Evolutionary conservation across 257 asterid genomes (phyloP).

Genomic region (Thymus quinquecostatus): DNA sequence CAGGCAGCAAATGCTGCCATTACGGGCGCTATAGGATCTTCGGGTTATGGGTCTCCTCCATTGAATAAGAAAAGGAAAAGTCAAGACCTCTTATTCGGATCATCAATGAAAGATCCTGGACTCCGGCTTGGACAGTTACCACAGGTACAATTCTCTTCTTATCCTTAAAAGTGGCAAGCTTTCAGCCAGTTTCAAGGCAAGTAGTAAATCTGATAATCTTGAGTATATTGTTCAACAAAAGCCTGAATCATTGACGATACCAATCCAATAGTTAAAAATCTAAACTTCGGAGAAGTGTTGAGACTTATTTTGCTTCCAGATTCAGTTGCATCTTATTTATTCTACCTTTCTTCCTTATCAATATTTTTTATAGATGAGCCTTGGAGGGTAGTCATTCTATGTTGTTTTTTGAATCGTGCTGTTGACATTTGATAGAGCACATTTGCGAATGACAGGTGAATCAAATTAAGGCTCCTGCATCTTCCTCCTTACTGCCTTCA

Average conservation of each 20-base stretch:
- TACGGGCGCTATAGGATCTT: constrained; percentile 87
- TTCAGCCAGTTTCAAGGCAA: constrained; percentile 21
- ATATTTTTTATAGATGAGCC: background rate
- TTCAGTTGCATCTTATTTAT: constrained; percentile 14
- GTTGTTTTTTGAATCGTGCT: constrained; percentile 23
- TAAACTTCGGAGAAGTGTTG: background rate
- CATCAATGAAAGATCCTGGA: constrained; percentile 51
- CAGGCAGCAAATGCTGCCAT: constrained; percentile 98
- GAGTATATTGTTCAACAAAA: background rate
- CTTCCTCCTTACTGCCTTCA: constrained; percentile 59
- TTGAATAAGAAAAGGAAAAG: constrained; percentile 74
- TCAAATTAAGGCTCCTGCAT: constrained; percentile 56
- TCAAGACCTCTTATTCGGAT: constrained; percentile 66
- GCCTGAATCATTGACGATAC: background rate
- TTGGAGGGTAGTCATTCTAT: background rate
- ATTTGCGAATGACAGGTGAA: constrained; percentile 53
- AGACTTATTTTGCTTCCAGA: constrained; percentile 15
- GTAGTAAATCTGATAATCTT: constrained; percentile 24
- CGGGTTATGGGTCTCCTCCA: constrained; percentile 89
- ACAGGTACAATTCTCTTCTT: constrained; percentile 55
- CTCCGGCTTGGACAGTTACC: constrained; percentile 63
- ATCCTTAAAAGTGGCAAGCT: constrained; percentile 19
- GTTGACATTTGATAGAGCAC: constrained; percentile 7
- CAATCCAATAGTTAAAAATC: constrained; percentile 12
- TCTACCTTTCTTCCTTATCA: background rate